Evolutionary conservation across 2,329 filamentous ascomycete genomes (phyloP).

Genomic region (Fusarium protoensiforme): DNA sequence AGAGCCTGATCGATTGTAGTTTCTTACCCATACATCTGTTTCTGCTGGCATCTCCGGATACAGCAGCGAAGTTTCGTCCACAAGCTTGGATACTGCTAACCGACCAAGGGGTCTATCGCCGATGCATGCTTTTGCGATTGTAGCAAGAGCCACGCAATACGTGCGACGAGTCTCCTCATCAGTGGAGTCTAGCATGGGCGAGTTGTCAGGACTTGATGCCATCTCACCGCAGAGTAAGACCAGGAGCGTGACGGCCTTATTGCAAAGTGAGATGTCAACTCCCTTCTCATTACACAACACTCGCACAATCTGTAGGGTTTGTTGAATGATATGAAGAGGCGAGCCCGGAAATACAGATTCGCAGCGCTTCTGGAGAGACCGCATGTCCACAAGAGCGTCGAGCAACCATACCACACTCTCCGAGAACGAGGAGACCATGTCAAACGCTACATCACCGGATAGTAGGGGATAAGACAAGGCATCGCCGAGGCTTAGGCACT

Average conservation of each 20-base stretch:
- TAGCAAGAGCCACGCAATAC: slow-evolving; percentile 53
- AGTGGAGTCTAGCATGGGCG: slow-evolving; percentile 43
- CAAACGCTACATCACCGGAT: slow-evolving; percentile 47
- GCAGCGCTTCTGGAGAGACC: slow-evolving; percentile 53
- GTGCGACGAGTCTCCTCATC: slow-evolving; percentile 45
- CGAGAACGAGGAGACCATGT: slow-evolving; percentile 48
- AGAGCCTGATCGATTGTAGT: not conserved
- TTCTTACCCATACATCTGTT: slow-evolving; percentile 57
- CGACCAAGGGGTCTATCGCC: slow-evolving; percentile 49
- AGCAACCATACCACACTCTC: slow-evolving; percentile 61
- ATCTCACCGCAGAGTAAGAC: slow-evolving; percentile 57
- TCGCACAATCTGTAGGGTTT: slow-evolving; percentile 49
- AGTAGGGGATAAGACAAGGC: slow-evolving; percentile 56
- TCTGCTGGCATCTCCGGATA: slow-evolving; percentile 46
- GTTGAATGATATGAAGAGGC: slow-evolving; percentile 51
- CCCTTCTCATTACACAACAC: slow-evolving; percentile 29
- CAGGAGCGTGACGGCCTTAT: slow-evolving; percentile 53
- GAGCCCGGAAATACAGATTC: slow-evolving; percentile 44
- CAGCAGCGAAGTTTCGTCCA: slow-evolving; percentile 54
- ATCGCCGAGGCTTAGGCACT: slow-evolving; percentile 57
- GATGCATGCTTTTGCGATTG: slow-evolving; percentile 51
- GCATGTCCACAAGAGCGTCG: slow-evolving; percentile 59
- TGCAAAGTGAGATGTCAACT: slow-evolving; percentile 35
- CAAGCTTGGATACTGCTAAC: slow-evolving; percentile 55
- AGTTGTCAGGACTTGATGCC: slow-evolving; percentile 46